Base-by-base conservation (phyloP, 257 asterid species). In the Salvia hispanica region DNA sequence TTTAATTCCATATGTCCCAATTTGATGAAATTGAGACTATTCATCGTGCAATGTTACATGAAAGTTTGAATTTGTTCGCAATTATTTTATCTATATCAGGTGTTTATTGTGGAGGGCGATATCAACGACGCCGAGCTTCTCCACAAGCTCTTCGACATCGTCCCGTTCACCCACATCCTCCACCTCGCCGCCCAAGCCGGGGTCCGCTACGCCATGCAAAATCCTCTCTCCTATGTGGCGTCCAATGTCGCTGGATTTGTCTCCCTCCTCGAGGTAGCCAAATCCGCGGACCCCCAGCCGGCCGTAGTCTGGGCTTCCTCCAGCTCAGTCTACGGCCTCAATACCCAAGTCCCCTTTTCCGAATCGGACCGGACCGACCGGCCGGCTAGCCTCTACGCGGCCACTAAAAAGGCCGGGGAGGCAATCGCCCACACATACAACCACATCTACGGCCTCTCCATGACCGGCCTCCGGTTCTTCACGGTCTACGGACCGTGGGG, bases 401-500 rank as follows among this genome's bases (percentile, higher is more conserved):
- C 98, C 46, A 92, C 98, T 0, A 92, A 92, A 54, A 92, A 92
- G 14, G 97, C 98, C 34, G 98, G 98, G 8, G 98, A 92, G 50
- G 98, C 79, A 12, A 92, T 92, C 64, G 98, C 98, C 0, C 98
- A 92, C 66, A 90, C 96, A 0, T 92, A 92, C 40, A 92, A 92
- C 69, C 96, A 92, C 37, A 92, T 89, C 16, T 86, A 92, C 51
- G 98, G 98, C 0, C 73, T 92, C 0, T 92, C 98, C 0, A 11
- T 92, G 6, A 92, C 98, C 13, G 98, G 98, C 39, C 76, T 92
- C 45, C 70, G 98, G 2, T 92, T 92, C n/a, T 92, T 92, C 73
- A 92, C 98, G 0, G 98, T 92, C 0, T 92, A 92, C 62, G 98
- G 98, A 3, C 98, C 98, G 0, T 92, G 96, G 98, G 98, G 98